Evolutionary conservation across 495 filamentous ascomycete species (phyloP).

Genomic region (Penicillium atrosanguineum): DNA sequence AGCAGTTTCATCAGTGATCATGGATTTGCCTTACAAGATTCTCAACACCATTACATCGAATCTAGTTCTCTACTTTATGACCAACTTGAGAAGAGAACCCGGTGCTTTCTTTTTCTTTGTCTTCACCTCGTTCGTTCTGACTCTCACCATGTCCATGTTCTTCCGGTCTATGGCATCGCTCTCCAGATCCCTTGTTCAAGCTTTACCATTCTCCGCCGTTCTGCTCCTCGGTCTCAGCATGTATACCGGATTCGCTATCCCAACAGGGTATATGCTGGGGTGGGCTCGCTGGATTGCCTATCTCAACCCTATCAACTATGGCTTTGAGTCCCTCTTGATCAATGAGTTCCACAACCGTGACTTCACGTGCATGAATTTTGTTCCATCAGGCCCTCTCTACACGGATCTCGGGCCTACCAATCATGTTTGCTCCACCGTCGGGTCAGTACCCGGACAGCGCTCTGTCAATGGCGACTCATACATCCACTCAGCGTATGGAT

Average conservation of each 20-base stretch:
- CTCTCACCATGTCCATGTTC: constrained; percentile 51
- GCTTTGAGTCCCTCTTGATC: constrained; percentile 41
- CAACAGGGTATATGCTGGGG: constrained; percentile 41
- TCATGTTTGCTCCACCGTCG: constrained; percentile 48
- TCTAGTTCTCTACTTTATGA: constrained; percentile 53
- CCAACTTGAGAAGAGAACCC: constrained; percentile 39
- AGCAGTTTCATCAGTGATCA: constrained; percentile 50
- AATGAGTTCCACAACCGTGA: constrained; percentile 58
- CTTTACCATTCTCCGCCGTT: constrained; percentile 44
- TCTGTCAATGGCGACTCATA: constrained; percentile 59
- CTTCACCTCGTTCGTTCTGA: constrained; percentile 52
- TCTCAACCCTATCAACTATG: constrained; percentile 42
- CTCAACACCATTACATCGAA: constrained; percentile 42
- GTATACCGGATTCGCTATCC: constrained; percentile 41
- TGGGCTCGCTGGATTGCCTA: constrained; percentile 49
- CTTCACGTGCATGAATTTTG: constrained; percentile 48
- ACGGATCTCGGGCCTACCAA: background rate
- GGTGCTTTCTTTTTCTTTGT: constrained; percentile 49
- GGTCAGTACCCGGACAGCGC: constrained; percentile 46
- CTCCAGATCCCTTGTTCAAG: constrained; percentile 44
- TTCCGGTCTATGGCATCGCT: constrained; percentile 45
- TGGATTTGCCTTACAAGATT: constrained; percentile 55
- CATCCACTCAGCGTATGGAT: constrained; percentile 57
- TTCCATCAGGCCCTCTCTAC: constrained; percentile 42
- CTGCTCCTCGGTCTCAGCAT: constrained; percentile 51